A percentile compares a stretch with the other conserved stretches of the same genome.
These are phyloP conservation scores for Podaxis pistillaris DNA, from an alignment of 768 basidiomycete genomes.

Conservation along the genomic window DNA sequence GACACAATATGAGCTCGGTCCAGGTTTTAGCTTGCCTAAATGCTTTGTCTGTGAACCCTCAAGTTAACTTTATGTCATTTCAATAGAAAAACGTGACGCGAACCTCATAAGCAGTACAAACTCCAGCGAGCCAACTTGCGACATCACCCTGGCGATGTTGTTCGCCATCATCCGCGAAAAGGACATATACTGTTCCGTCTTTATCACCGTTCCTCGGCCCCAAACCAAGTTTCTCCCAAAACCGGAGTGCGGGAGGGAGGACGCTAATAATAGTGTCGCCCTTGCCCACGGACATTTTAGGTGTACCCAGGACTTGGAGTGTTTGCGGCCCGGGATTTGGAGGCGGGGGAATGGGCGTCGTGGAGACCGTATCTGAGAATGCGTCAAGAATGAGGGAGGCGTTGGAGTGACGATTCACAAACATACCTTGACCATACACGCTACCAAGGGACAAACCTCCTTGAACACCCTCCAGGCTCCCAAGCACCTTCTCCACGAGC, in stretches of 20 bases:
- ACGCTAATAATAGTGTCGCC: slow-evolving; percentile 69
- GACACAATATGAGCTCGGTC: slow-evolving; percentile 42
- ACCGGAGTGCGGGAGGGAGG: slow-evolving; percentile 66
- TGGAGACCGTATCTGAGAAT: slow-evolving; percentile 5
- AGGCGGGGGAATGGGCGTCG: background rate
- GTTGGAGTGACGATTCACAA: background rate
- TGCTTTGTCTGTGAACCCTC: slow-evolving; percentile 49
- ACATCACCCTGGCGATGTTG: slow-evolving; percentile 45
- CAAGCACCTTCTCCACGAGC: slow-evolving; percentile 35
- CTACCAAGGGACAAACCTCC: slow-evolving; percentile 41
- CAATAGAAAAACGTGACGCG: slow-evolving; percentile 21
- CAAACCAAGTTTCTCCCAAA: slow-evolving; percentile 85
- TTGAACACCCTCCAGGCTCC: slow-evolving; percentile 35
- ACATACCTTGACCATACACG: slow-evolving; percentile 42
- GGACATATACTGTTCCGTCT: slow-evolving; percentile 62
- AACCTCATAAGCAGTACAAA: slow-evolving; percentile 60
- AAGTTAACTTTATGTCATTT: slow-evolving; percentile 15
- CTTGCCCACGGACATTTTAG: slow-evolving; percentile 66
- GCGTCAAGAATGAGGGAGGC: background rate
- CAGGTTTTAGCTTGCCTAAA: slow-evolving; percentile 56
- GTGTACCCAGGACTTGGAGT: slow-evolving; percentile 37
- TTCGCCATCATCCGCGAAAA: slow-evolving; percentile 62
- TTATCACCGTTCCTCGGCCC: slow-evolving; percentile 70
- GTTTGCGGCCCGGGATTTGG: slow-evolving; percentile 19
- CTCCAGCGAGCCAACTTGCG: slow-evolving; percentile 56